Conservation (phyloP, 2,329 filamentous ascomycete genomes). For the Thelonectria blattea region DNA sequence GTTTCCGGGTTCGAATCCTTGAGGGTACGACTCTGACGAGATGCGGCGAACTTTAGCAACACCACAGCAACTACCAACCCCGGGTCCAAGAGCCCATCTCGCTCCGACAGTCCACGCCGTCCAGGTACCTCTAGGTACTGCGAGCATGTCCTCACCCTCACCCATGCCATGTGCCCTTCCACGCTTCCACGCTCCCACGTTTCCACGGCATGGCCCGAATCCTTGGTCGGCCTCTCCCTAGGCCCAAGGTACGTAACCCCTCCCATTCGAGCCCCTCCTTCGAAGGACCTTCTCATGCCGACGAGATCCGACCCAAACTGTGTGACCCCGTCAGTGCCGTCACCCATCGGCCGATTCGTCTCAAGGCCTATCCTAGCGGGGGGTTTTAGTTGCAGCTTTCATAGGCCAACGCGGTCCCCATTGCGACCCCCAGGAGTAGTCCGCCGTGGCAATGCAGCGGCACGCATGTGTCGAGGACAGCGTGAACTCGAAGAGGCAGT, state of each 20-base stretch:
- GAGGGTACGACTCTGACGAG: constrained; percentile 10
- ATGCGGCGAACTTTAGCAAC: constrained; percentile 13
- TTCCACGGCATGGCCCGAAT: constrained; percentile 20
- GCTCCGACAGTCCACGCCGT: neutral
- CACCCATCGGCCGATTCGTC: constrained; percentile 29
- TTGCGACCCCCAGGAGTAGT: constrained; percentile 3
- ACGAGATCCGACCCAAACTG: constrained; percentile 4
- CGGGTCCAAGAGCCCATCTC: neutral
- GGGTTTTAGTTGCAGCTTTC: constrained; percentile 25
- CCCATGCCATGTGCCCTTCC: constrained; percentile 6
- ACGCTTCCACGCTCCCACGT: constrained; percentile 3
- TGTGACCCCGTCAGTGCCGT: constrained; percentile 30
- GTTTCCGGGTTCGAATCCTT: constrained; percentile 25
- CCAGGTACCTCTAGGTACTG: neutral
- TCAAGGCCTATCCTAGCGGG: constrained; percentile 29
- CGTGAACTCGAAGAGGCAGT: constrained; percentile 18
- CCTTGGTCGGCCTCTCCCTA: constrained; percentile 1
- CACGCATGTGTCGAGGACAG: constrained; percentile 14
- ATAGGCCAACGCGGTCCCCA: constrained; percentile 10
- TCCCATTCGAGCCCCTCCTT: constrained; percentile 7
- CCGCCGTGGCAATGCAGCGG: constrained; percentile 15
- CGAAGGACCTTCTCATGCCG: neutral
- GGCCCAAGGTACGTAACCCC: neutral
- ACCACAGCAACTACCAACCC: constrained; percentile 4
- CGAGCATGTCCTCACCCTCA: constrained; percentile 2